These are phyloP conservation scores for Glebionis coronaria DNA, from an alignment of 129 eudicot genomes.

Conservation along the genomic window DNA sequence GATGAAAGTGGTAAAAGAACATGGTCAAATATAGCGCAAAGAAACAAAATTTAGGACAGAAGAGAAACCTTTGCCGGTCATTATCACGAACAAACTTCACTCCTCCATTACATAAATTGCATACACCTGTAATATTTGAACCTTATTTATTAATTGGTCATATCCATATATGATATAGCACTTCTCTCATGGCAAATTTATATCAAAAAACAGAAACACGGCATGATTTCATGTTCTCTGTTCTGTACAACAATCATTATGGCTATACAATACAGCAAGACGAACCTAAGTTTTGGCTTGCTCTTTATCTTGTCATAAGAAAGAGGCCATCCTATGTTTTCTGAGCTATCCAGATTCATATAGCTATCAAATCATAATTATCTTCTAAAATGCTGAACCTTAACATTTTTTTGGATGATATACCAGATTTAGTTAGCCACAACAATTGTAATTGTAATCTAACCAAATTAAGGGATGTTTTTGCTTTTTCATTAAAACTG, in stretches of 20 bases:
- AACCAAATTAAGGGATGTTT: slow-evolving; percentile 6
- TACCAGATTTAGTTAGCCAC: not conserved
- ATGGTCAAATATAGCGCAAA: not conserved
- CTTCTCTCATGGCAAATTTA: not conserved
- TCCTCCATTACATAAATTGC: slow-evolving; percentile 98
- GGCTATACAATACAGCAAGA: not conserved
- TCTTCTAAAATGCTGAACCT: slow-evolving; percentile 7
- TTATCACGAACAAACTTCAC: slow-evolving; percentile 90
- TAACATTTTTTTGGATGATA: not conserved
- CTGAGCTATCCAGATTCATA: not conserved
- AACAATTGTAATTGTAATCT: not conserved
- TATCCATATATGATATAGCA: not conserved
- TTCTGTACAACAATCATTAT: not conserved
- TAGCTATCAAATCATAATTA: not conserved
- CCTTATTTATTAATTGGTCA: not conserved
- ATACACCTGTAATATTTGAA: slow-evolving; percentile 60
- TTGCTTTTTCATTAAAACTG: too few relatives aligned
- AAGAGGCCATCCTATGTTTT: not conserved
- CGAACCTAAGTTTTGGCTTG: slow-evolving; percentile 8
- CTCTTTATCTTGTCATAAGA: not conserved
- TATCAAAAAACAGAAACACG: not conserved
- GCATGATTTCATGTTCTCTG: slow-evolving; percentile 5
- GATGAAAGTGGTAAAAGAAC: not conserved
- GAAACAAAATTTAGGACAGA: not conserved
- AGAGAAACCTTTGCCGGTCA: slow-evolving; percentile 64